phyloP scores from a whole-genome alignment of 352 stramenopile genomes.

The Pythium insidiosum region DNA sequence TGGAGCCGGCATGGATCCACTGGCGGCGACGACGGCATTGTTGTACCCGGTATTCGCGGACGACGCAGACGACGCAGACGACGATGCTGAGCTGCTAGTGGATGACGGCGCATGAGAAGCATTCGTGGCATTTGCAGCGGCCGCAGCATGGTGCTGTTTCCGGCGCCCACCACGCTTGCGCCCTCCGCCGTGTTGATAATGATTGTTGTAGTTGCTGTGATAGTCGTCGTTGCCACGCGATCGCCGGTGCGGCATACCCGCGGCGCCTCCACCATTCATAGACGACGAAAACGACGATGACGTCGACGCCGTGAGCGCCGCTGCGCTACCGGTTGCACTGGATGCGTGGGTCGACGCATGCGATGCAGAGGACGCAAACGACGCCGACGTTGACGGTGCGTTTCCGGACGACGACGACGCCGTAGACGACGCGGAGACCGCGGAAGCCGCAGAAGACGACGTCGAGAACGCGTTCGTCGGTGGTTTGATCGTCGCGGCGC shows the following conservation, averaged over 20 bases:
- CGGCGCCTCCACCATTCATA: too few species aligned
- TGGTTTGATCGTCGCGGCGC: slow-evolving; percentile 1
- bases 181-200: background rate
- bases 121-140: background rate
- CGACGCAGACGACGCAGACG: too few species aligned
- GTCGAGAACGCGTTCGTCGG: slow-evolving; percentile 1
- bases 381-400: too few species aligned
- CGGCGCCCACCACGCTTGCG: background rate
- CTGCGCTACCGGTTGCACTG: too few species aligned
- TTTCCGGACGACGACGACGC: too few species aligned
- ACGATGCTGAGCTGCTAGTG: background rate
- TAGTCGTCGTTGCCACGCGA: background rate
- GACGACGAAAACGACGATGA: too few species aligned
- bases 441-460: background rate
- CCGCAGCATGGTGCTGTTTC: slow-evolving; percentile 4
- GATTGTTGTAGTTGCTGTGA: background rate
- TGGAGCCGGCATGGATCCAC: too few species aligned
- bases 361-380: too few species aligned
- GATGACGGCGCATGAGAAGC: slow-evolving; percentile 3
- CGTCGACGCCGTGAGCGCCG: too few species aligned
- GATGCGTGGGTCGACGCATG: too few species aligned
- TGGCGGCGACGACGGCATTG: too few species aligned
- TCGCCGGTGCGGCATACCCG: background rate
- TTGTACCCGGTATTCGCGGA: too few species aligned
- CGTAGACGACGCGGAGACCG: background rate